A percentile compares a stretch with the other conserved stretches of the same genome.
Conservation (phyloP, 108 stramenopile species). For the Discostella stelligeroides region DNA sequence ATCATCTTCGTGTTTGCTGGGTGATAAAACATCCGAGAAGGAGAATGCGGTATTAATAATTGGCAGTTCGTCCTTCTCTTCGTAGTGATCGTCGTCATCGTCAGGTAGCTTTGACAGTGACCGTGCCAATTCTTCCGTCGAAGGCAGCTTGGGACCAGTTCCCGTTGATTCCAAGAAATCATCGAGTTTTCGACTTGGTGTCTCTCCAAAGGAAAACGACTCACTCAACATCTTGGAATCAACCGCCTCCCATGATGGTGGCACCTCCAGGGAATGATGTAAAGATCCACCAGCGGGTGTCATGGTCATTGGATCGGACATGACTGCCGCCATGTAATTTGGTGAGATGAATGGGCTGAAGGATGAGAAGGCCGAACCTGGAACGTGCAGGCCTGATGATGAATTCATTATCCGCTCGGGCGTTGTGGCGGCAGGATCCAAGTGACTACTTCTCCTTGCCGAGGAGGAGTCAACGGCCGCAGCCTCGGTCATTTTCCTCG, state of each 20-base stretch:
- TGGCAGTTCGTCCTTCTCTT: slow-evolving; percentile 8
- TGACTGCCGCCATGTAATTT: slow-evolving; percentile 17
- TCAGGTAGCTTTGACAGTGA: slow-evolving; percentile 1
- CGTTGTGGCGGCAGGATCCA: background rate
- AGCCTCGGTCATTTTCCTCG: slow-evolving; percentile 7
- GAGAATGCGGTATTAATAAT: slow-evolving; percentile 26
- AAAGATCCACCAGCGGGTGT: slow-evolving; percentile 32
- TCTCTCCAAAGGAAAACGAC: slow-evolving; percentile 22
- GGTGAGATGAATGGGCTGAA: slow-evolving; percentile 49
- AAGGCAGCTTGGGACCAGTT: slow-evolving; percentile 22
- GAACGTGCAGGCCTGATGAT: background rate
- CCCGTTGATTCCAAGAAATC: slow-evolving; percentile 23
- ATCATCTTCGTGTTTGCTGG: slow-evolving; percentile 19
- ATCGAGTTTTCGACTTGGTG: slow-evolving; percentile 30
- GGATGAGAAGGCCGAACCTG: slow-evolving; percentile 21
- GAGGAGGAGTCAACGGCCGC: background rate
- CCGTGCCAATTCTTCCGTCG: slow-evolving; percentile 28
- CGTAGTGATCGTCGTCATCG: slow-evolving; percentile 4
- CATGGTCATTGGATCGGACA: slow-evolving; percentile 25
- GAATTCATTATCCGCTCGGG: background rate
- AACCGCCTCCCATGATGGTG: slow-evolving; percentile 20
- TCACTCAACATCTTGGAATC: slow-evolving; percentile 33
- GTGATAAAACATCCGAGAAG: slow-evolving; percentile 42
- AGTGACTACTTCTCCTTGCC: background rate
- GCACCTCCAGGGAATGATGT: slow-evolving; percentile 12